These are phyloP conservation scores for Bryum argenteum DNA, from an alignment of 225 moss, liverwort and hornwort species.

Conservation along the genomic window DNA sequence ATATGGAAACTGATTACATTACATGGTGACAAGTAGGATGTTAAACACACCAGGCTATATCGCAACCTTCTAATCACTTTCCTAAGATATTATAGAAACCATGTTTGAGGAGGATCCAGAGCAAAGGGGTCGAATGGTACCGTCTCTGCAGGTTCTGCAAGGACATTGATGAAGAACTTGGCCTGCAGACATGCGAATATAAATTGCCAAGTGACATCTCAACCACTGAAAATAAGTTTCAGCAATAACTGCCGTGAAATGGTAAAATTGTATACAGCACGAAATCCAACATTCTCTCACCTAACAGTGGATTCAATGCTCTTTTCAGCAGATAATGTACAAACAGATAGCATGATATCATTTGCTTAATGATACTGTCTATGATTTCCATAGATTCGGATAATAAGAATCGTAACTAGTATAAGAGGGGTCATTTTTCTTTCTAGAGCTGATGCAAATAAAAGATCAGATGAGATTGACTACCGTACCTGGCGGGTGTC, in stretches of 20 bases:
- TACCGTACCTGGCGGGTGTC: conserved; percentile 73
- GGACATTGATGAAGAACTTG: conserved; percentile 91
- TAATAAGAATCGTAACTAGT: no score
- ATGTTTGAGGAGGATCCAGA: neutral
- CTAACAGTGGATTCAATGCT: no score
- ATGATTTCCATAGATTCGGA: no score
- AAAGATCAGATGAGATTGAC: conserved; percentile 6
- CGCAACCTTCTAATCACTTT: no score
- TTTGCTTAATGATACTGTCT: no score
- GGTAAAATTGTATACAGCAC: no score
- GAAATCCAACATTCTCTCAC: no score
- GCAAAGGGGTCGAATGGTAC: conserved; percentile 34
- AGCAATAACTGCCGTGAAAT: neutral
- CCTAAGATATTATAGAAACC: no score
- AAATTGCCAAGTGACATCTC: neutral
- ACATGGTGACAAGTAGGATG: no score
- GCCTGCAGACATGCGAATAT: conserved; percentile 52
- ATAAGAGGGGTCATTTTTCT: neutral
- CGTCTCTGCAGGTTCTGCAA: conserved; percentile 89
- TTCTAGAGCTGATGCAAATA: neutral
- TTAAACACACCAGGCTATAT: no score
- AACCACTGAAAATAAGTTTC: neutral
- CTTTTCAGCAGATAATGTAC: no score
- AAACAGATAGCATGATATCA: no score
- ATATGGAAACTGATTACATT: neutral